phyloP scores from a whole-genome alignment of 495 filamentous ascomycete species.

The Penicillium coffeae region DNA sequence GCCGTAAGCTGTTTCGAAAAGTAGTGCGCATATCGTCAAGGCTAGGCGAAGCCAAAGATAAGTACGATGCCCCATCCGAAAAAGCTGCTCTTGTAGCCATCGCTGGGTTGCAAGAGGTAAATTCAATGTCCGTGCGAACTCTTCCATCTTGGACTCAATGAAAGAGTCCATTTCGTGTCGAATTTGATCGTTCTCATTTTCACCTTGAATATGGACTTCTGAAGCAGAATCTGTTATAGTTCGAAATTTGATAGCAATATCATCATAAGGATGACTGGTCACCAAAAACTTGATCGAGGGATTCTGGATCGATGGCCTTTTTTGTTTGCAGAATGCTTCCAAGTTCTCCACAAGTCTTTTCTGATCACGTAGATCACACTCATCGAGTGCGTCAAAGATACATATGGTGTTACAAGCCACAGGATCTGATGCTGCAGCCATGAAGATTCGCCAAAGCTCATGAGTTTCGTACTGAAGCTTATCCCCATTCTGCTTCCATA shows the following conservation, averaged over 20 bases:
- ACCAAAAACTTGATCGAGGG: conserved; percentile 36
- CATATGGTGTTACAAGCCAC: conserved; percentile 23
- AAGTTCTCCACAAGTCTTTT: conserved; percentile 22
- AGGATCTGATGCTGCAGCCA: conserved; percentile 13
- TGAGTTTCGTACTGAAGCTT: conserved; percentile 19
- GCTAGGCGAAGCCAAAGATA: conserved; percentile 35
- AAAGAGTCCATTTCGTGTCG: conserved; percentile 36
- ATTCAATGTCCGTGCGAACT: conserved; percentile 13
- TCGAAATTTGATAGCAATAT: conserved; percentile 28
- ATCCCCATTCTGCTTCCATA: conserved; percentile 23
- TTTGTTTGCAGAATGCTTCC: conserved; percentile 1
- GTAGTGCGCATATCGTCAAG: conserved; percentile 18
- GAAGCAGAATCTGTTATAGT: conserved; percentile 13
- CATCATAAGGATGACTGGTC: conserved; percentile 40
- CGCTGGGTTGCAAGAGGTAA: conserved; percentile 6
- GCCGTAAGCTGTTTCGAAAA: conserved; percentile 16
- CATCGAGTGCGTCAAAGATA: conserved; percentile 41
- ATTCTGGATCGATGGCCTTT: background rate
- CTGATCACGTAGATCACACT: conserved; percentile 25
- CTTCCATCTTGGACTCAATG: conserved; percentile 22
- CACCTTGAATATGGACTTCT: conserved; percentile 30
- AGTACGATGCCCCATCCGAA: conserved; percentile 28
- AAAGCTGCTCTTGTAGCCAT: conserved; percentile 16
- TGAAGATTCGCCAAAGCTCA: conserved; percentile 32
- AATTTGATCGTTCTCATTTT: conserved; percentile 32